Evolutionary conservation across 495 filamentous ascomycete species (phyloP).

Genomic region (Aspergillus heteromorphus): DNA sequence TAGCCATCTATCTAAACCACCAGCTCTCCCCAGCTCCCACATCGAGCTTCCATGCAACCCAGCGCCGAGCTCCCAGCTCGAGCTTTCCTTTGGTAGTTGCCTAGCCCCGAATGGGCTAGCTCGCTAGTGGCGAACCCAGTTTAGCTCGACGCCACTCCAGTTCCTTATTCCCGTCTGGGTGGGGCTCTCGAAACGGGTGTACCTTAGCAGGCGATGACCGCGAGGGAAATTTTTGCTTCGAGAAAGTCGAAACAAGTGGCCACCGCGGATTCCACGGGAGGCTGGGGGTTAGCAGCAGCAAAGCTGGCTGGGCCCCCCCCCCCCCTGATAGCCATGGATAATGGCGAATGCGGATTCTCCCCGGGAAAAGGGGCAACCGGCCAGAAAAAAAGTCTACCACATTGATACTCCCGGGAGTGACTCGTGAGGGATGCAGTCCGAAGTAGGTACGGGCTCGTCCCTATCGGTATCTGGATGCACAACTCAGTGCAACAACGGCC

Average conservation of each 20-base stretch:
- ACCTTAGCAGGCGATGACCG: not conserved
- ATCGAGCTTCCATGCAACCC: slow-evolving; percentile 17
- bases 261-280: slow-evolving; percentile 2
- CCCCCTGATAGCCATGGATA: not conserved
- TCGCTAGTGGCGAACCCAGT: slow-evolving; percentile 14
- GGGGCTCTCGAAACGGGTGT: slow-evolving; percentile 11
- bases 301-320: not conserved
- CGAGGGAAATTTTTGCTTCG: not conserved
- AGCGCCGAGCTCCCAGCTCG: slow-evolving; percentile 11
- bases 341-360: not conserved
- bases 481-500: not conserved
- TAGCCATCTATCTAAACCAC: no score
- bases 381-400: no score
- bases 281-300: not conserved
- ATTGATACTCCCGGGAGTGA: no score
- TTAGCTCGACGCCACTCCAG: slow-evolving; percentile 23
- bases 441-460: no score
- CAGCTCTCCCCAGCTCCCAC: slow-evolving; percentile 18
- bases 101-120: slow-evolving; percentile 4
- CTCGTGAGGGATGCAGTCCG: no score
- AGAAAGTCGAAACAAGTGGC: slow-evolving; percentile 3
- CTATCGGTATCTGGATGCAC: no score
- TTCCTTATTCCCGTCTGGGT: slow-evolving; percentile 22
- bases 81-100: slow-evolving; percentile 11
- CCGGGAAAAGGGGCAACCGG: not conserved